Percentiles rank a stretch among this genome's conserved stretches.
These are phyloP conservation scores for Lentinula raphanica DNA, from an alignment of 768 basidiomycete genomes.

Conservation along the genomic window DNA sequence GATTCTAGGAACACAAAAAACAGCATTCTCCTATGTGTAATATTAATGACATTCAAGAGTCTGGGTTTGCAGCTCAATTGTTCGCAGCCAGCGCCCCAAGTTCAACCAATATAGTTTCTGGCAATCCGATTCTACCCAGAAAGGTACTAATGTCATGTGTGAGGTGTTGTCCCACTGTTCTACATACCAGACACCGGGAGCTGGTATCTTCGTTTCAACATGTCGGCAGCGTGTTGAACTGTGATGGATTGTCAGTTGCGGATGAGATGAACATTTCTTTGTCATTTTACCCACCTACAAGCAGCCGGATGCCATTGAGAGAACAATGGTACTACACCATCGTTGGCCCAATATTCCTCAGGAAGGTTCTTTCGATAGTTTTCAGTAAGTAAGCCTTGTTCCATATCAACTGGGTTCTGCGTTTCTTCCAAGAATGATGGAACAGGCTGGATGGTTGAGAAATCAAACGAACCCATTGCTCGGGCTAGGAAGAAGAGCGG, in stretches of 20 bases:
- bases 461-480: slow-evolving; percentile 34
- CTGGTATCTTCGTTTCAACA: slow-evolving; percentile 4
- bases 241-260: not conserved
- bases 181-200: slow-evolving; percentile 41
- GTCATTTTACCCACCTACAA: slow-evolving; percentile 33
- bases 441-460: slow-evolving; percentile 26
- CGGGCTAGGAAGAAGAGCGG: slow-evolving; percentile 22
- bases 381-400: not conserved
- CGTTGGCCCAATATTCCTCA: slow-evolving; percentile 36
- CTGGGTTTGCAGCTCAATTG: slow-evolving; percentile 22
- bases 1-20: slow-evolving; percentile 9
- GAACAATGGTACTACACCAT: slow-evolving; percentile 45
- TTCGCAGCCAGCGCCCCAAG: slow-evolving; percentile 31
- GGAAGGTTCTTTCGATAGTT: slow-evolving; percentile 11
- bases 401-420: not conserved
- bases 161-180: slow-evolving; percentile 25
- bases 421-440: slow-evolving; percentile 25
- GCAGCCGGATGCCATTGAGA: slow-evolving; percentile 46
- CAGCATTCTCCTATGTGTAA: not conserved
- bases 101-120: slow-evolving; percentile 38
- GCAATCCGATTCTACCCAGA: slow-evolving; percentile 27
- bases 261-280: not conserved
- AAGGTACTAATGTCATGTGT: slow-evolving; percentile 36
- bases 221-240: slow-evolving; percentile 8
- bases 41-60: not conserved